Evolutionary conservation across 2,329 filamentous ascomycete species (phyloP), one percentile per base, ranked within the genome.

Genomic region (Monilinia aucupariae): DNA sequence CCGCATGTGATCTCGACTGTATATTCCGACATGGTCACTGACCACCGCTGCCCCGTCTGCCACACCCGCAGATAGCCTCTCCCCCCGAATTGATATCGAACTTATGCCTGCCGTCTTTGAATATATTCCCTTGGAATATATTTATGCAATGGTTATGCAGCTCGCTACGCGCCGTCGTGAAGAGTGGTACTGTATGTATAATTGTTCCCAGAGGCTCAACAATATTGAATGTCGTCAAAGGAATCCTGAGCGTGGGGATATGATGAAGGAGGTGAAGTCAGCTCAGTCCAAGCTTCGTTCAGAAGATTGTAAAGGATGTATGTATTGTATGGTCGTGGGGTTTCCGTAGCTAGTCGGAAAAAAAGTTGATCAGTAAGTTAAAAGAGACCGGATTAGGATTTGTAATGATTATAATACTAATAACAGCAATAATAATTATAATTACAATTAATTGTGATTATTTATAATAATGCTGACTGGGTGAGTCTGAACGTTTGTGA

Each of bases 1-100:
- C 67, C 69, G 61, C 72, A 74, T 9, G 69, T 65, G 4, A 70
- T 53, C 20, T 59, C 60, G 12, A 71, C 68, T 48, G 65, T 68
- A 9, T 59, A 61, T 49, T 47, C 48, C 32, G 62, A 55, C 62
- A 63, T 63, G 10, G 8, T 62, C 20, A 56, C 25, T 13, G 22
- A 30, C 45, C 30, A 25, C 20, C 5, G 10, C 30, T 51, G 10
- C 30, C 45, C 43, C 13, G 20, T 58, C 34, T 34, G n/a, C 25
- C 43, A 22, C 43, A 22, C 32, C 45, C 34, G 45, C 37, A 39
- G 25, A 37, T 25, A 49, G 43, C 25, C 37, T 50, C 8, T 58
- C 45, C 50, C n/a, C 34, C 39, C 45, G 20, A 25, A 27, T 2
- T 41, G 4, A 25, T 49, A 7, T 30, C 9, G 13, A 27, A 32